Conservation (phyloP, 805 yeast species). For the Pichia heedii region DNA sequence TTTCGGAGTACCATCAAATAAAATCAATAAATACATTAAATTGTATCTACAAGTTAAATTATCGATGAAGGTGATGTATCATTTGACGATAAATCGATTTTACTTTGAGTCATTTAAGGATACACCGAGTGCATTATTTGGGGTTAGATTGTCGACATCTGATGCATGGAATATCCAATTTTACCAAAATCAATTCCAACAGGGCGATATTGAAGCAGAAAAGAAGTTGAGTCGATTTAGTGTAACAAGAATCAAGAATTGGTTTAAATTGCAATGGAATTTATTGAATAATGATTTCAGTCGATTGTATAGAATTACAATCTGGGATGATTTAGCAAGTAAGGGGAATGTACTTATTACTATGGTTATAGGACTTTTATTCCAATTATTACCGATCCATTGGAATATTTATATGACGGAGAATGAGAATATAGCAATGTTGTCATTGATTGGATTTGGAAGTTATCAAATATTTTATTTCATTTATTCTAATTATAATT, state of each 20-base stretch:
- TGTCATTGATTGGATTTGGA: neutral
- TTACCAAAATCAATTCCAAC: neutral
- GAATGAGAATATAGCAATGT: neutral
- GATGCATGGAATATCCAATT: conserved; percentile 6
- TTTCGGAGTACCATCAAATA: neutral
- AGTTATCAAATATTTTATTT: neutral
- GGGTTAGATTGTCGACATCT: neutral
- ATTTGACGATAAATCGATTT: conserved; percentile 2
- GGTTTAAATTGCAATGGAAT: neutral
- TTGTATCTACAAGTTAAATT: neutral
- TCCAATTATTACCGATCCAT: neutral
- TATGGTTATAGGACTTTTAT: neutral
- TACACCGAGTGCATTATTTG: conserved; percentile 4
- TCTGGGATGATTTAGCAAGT: neutral
- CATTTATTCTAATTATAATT: neutral
- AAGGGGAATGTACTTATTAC: neutral
- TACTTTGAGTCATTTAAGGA: conserved; percentile 1
- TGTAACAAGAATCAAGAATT: neutral
- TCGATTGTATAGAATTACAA: neutral
- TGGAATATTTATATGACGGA: neutral
- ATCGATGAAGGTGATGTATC: neutral
- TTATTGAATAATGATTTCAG: conserved; percentile 1
- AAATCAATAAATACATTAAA: neutral
- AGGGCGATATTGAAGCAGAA: neutral
- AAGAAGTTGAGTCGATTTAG: neutral